Conservation (phyloP, 768 basidiomycete species). For the Termitomyces sp. region DNA sequence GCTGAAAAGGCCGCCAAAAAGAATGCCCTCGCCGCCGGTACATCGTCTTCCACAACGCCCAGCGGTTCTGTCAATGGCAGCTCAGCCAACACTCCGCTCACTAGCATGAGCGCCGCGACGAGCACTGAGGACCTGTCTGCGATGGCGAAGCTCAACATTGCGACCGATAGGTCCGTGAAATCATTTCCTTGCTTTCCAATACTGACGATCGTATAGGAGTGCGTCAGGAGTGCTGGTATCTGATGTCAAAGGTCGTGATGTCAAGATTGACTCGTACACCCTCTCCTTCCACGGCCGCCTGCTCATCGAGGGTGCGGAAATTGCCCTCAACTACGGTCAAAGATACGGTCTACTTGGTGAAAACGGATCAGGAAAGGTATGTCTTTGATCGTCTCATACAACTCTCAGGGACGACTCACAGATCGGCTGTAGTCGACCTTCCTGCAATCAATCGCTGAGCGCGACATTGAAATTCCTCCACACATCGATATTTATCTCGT, state of each 20-base stretch:
- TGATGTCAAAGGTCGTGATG: conserved; percentile 88
- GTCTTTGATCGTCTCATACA: conserved; percentile 9
- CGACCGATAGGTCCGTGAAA: conserved; percentile 74
- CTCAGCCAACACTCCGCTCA: conserved; percentile 73
- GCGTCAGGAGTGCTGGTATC: conserved; percentile 91
- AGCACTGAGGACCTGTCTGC: conserved; percentile 76
- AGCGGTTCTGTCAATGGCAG: conserved; percentile 64
- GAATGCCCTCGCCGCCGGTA: conserved; percentile 39
- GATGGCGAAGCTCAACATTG: conserved; percentile 88
- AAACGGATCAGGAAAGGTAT: conserved; percentile 98
- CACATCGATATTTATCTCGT: conserved; percentile 99
- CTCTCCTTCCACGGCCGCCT: conserved; percentile 96
- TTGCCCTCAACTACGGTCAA: conserved; percentile 78
- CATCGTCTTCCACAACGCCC: conserved; percentile 55
- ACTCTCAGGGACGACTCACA: neutral
- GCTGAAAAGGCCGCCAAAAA: conserved; percentile 92
- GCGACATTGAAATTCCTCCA: conserved; percentile 89
- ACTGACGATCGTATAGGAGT: conserved; percentile 49
- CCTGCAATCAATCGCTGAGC: conserved; percentile 91
- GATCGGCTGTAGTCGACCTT: conserved; percentile 75
- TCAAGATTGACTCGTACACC: conserved; percentile 95
- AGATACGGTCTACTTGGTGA: conserved; percentile 95
- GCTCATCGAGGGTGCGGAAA: conserved; percentile 60
- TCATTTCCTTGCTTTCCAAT: neutral
- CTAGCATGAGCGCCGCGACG: conserved; percentile 73